These are phyloP conservation scores for Daldinia bambusicola DNA, from an alignment of 495 filamentous ascomycete species.

Conservation along the genomic window DNA sequence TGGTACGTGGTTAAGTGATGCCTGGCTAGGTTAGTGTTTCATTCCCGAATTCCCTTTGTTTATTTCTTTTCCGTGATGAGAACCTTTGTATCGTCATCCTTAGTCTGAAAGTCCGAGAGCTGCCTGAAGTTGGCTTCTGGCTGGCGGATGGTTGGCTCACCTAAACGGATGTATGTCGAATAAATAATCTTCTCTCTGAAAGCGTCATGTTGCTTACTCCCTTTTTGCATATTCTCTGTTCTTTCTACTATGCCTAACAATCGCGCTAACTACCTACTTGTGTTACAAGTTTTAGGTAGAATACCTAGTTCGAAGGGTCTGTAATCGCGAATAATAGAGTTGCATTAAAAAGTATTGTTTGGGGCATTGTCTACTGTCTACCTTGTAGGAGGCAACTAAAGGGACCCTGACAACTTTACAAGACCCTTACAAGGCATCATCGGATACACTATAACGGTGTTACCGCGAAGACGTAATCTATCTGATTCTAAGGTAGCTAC, in stretches of 20 bases:
- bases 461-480: not conserved
- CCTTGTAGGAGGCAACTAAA: not conserved
- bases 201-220: not conserved
- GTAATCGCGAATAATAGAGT: not conserved
- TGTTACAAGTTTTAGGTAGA: not conserved
- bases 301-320: not conserved
- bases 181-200: conserved; percentile 74
- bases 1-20: conserved; percentile 7
- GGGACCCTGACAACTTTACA: no score
- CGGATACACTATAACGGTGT: not conserved
- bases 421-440: no score
- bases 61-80: conserved; percentile 62
- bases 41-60: conserved; percentile 17
- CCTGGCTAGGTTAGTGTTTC: conserved; percentile 36
- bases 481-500: not conserved
- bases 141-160: conserved; percentile 39
- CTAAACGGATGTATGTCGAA: conserved; percentile 60
- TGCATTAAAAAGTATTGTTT: not conserved
- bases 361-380: not conserved
- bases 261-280: conserved; percentile 13
- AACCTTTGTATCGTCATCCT: conserved; percentile 73
- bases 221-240: not conserved
- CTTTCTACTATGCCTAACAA: not conserved
- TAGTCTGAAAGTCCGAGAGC: conserved; percentile 65
- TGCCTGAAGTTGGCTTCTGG: conserved; percentile 42